Percentiles rank a stretch among this genome's conserved stretches.
phyloP scores from a whole-genome alignment of 1,139 yeast species.

The Yamadazyma diospyri region DNA sequence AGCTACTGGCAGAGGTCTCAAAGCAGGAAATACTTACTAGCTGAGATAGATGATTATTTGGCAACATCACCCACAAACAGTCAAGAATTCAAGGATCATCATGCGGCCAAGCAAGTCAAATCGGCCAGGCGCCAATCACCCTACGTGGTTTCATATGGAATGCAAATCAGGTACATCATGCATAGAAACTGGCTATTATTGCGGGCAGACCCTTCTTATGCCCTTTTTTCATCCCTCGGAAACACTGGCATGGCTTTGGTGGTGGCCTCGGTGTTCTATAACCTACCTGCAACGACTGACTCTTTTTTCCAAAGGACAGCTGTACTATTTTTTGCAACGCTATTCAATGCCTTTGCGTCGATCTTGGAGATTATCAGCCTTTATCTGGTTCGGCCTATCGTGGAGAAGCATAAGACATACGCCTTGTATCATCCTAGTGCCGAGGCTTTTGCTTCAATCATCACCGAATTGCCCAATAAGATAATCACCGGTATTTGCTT shows the following conservation, averaged over 20 bases:
- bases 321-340: slow-evolving; percentile 69
- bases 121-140: slow-evolving; percentile 53
- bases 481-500: slow-evolving; percentile 41
- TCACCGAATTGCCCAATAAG: slow-evolving; percentile 59
- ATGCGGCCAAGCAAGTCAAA: slow-evolving; percentile 55
- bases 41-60: slow-evolving; percentile 33
- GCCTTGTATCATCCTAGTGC: slow-evolving; percentile 66
- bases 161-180: slow-evolving; percentile 63
- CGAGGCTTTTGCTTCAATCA: slow-evolving; percentile 56
- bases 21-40: slow-evolving; percentile 35
- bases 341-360: slow-evolving; percentile 75
- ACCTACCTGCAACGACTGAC: slow-evolving; percentile 36
- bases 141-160: slow-evolving; percentile 58
- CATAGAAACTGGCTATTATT: slow-evolving; percentile 62
- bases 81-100: slow-evolving; percentile 34
- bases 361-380: slow-evolving; percentile 68
- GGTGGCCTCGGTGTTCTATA: slow-evolving; percentile 72
- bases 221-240: slow-evolving; percentile 56
- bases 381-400: slow-evolving; percentile 68
- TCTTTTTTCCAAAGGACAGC: slow-evolving; percentile 70
- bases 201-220: slow-evolving; percentile 63
- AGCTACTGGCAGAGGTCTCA: slow-evolving; percentile 60
- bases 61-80: slow-evolving; percentile 15
- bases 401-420: slow-evolving; percentile 74
- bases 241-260: slow-evolving; percentile 73